phyloP scores from a whole-genome alignment of 2,329 filamentous ascomycete species.

The Fusarium succisae region DNA sequence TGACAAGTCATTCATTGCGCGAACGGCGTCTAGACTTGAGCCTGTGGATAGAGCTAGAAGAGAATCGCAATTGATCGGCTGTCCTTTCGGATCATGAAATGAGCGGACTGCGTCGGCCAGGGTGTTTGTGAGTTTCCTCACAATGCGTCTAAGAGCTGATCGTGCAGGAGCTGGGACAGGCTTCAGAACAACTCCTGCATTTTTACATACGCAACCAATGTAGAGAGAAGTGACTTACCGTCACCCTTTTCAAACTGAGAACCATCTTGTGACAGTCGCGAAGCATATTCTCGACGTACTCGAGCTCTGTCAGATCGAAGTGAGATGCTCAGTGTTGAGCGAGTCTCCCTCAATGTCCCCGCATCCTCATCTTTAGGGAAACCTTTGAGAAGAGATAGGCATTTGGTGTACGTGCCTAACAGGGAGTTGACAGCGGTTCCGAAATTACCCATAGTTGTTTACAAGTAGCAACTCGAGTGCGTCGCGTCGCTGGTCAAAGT shows the following conservation, averaged over 20 bases:
- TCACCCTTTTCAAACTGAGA: slow-evolving; percentile 58
- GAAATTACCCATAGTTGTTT: slow-evolving; percentile 49
- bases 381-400: slow-evolving; percentile 54
- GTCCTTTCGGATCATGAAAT: slow-evolving; percentile 43
- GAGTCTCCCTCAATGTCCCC: slow-evolving; percentile 38
- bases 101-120: slow-evolving; percentile 53
- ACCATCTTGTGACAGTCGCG: slow-evolving; percentile 53
- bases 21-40: slow-evolving; percentile 59
- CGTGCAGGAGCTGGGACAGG: slow-evolving; percentile 48
- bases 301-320: slow-evolving; percentile 53
- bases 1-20: slow-evolving; percentile 59
- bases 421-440: slow-evolving; percentile 55
- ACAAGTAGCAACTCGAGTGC: neutral
- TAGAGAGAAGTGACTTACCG: slow-evolving; percentile 48
- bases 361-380: slow-evolving; percentile 39
- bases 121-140: slow-evolving; percentile 55
- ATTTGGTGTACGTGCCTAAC: slow-evolving; percentile 58
- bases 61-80: slow-evolving; percentile 56
- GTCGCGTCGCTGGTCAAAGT: neutral
- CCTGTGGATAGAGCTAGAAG: slow-evolving; percentile 58
- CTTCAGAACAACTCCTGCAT: slow-evolving; percentile 20
- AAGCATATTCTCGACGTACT: slow-evolving; percentile 55
- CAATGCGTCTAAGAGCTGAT: slow-evolving; percentile 52
- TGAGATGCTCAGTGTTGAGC: slow-evolving; percentile 46
- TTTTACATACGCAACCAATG: slow-evolving; percentile 2